Percentiles rank a stretch among this genome's conserved stretches.
These are phyloP conservation scores for Penicillium concentricum DNA, from an alignment of 2,329 filamentous ascomycete species.

Conservation along the genomic window DNA sequence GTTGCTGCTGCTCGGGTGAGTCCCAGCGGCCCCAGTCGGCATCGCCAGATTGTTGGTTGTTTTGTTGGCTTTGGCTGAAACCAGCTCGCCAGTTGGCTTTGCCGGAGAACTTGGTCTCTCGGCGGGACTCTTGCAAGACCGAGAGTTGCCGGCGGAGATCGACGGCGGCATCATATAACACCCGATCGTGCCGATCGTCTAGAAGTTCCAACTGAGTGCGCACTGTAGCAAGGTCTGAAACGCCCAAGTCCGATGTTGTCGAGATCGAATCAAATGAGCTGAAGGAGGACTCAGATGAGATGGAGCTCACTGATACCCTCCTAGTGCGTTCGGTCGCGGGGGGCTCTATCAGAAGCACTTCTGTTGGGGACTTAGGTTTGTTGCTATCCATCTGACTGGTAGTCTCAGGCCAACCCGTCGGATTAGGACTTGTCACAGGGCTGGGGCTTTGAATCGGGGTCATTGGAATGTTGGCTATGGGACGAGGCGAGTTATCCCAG, in stretches of 20 bases:
- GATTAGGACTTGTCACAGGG: conserved; percentile 3
- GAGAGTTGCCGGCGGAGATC: conserved; percentile 37
- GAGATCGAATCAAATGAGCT: conserved; percentile 40
- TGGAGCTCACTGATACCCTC: conserved; percentile 31
- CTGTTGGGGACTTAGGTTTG: not conserved
- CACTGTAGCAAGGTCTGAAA: conserved; percentile 37
- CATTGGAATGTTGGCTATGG: not conserved
- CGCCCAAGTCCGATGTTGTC: conserved; percentile 37
- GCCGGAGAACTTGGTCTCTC: conserved; percentile 27
- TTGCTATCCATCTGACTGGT: not conserved
- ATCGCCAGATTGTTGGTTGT: conserved; percentile 9
- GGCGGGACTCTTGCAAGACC: conserved; percentile 35
- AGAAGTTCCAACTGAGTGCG: conserved; percentile 37
- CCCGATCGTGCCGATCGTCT: conserved; percentile 36
- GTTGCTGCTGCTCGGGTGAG: conserved; percentile 34
- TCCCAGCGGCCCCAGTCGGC: conserved; percentile 38
- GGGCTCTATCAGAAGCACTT: not conserved
- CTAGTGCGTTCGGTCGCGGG: conserved; percentile 20
- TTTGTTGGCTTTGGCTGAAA: conserved; percentile 12
- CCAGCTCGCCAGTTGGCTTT: conserved; percentile 25
- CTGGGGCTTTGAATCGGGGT: not conserved
- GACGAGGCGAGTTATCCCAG: conserved; percentile 3
- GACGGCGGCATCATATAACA: conserved; percentile 36
- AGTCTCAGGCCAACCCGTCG: not conserved
- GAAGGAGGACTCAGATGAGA: conserved; percentile 35